Conservation (phyloP, 208 protist species). For the Angomonas deanei region DNA sequence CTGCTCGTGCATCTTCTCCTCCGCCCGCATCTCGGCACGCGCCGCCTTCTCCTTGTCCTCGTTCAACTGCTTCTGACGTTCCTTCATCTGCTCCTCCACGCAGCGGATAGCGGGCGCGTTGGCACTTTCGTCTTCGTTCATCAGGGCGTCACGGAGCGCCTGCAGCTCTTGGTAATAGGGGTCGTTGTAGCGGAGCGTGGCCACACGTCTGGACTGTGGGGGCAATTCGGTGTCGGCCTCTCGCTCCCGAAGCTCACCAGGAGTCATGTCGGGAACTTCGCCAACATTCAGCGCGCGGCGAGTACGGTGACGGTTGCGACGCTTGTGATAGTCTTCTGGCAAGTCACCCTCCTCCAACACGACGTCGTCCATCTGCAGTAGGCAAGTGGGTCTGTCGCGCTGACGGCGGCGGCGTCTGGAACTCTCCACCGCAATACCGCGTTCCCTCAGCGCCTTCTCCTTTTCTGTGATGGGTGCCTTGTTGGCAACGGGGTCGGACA, state of each 20-base stretch:
- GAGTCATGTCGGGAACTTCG: slow-evolving; percentile 11
- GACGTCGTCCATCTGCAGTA: slow-evolving; percentile 27
- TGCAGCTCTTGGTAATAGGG: slow-evolving; percentile 49
- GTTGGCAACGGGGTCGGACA: slow-evolving; percentile 19
- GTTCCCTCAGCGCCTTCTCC: slow-evolving; percentile 22
- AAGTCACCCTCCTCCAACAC: slow-evolving; percentile 19
- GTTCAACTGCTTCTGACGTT: slow-evolving; percentile 22
- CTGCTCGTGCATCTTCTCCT: slow-evolving; percentile 9
- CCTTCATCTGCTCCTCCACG: slow-evolving; percentile 40
- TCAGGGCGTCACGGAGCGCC: slow-evolving; percentile 22
- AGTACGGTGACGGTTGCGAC: slow-evolving; percentile 19
- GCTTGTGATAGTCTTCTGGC: slow-evolving; percentile 20
- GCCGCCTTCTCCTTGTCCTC: slow-evolving; percentile 12
- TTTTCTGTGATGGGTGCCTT: slow-evolving; percentile 10
- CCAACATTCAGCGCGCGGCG: slow-evolving; percentile 9
- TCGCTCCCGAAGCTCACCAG: slow-evolving; percentile 18
- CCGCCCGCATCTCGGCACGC: slow-evolving; percentile 13
- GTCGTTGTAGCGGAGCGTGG: slow-evolving; percentile 18
- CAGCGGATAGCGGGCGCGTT: slow-evolving; percentile 30
- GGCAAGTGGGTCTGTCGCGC: slow-evolving; percentile 14
- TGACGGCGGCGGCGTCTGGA: slow-evolving; percentile 16
- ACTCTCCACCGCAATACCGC: slow-evolving; percentile 21
- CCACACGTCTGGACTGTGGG: slow-evolving; percentile 11
- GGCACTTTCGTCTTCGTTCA: slow-evolving; percentile 21
- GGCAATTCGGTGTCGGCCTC: slow-evolving; percentile 14